Evolutionary conservation across 78 protist species (phyloP).

Genomic region (Chrysochromulina tobinii): DNA sequence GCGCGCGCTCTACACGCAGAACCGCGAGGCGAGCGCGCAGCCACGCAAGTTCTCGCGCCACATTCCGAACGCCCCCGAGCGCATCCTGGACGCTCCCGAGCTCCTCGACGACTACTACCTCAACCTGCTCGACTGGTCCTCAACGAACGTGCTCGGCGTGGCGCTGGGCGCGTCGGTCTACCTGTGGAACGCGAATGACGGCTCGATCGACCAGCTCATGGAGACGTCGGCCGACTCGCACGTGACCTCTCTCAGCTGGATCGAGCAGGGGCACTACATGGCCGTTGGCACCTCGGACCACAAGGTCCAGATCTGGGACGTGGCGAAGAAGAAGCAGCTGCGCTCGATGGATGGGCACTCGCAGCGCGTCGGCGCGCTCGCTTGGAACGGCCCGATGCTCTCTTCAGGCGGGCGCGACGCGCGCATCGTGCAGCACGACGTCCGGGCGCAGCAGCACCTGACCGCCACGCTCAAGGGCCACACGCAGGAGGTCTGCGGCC

Average conservation of each 20-base stretch:
- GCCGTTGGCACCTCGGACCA: constrained; percentile 93
- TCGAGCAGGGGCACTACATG: background rate
- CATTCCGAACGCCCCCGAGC: background rate
- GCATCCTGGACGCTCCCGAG: constrained; percentile 64
- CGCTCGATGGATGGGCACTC: constrained; percentile 90
- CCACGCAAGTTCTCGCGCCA: background rate
- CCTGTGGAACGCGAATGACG: constrained; percentile 96
- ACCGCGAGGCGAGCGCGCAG: background rate
- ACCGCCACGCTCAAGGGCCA: background rate
- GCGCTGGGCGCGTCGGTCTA: constrained; percentile 92
- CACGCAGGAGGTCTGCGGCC: constrained; percentile 31
- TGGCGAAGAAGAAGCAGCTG: constrained; percentile 42
- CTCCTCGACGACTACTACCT: constrained; percentile 56
- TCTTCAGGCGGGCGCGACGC: constrained; percentile 5
- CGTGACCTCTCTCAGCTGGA: background rate
- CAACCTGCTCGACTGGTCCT: constrained; percentile 62
- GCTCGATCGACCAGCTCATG: constrained; percentile 72
- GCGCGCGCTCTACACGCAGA: constrained; percentile 49
- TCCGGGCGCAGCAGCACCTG: background rate
- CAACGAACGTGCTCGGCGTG: constrained; percentile 90
- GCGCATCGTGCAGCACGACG: background rate
- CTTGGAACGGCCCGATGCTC: constrained; percentile 86
- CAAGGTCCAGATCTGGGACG: constrained; percentile 92
- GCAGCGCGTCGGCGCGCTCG: constrained; percentile 88
- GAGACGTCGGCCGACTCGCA: background rate